Evolutionary conservation across 1,284 basidiomycete species (phyloP).

Genomic region (Cutaneotrichosporon cavernicola): DNA sequence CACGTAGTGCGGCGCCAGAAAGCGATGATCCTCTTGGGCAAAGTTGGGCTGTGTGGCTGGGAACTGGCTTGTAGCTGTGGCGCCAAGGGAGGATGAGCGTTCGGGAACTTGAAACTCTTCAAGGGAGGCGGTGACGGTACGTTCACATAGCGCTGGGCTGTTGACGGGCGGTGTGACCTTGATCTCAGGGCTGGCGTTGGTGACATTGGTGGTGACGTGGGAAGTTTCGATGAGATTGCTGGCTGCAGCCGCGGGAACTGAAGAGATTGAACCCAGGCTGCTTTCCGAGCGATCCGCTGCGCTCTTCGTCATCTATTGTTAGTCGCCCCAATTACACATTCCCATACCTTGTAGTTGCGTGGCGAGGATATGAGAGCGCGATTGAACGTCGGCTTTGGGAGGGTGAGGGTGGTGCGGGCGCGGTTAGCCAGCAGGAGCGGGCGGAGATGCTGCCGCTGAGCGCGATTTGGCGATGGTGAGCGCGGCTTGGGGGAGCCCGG

Average conservation of each 20-base stretch:
- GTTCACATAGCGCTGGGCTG: not conserved
- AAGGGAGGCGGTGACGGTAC: not conserved
- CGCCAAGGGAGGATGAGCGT: not conserved
- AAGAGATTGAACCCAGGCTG: not conserved
- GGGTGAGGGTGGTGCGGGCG: not conserved
- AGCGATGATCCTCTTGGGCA: not conserved
- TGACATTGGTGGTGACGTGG: not conserved
- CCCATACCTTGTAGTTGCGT: constrained; percentile 3
- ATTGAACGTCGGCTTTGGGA: not conserved
- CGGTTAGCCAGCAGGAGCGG: constrained; percentile 1
- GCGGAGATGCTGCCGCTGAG: not conserved
- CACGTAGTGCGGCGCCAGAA: not conserved
- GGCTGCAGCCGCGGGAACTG: not conserved
- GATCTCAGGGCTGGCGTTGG: not conserved
- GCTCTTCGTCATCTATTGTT: constrained; percentile 5
- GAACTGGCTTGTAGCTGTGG: not conserved
- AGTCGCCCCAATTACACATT: not conserved
- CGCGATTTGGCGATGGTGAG: not conserved
- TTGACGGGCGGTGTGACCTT: not conserved
- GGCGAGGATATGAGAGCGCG: not conserved
- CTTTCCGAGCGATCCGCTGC: not conserved
- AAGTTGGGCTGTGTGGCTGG: not conserved
- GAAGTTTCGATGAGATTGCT: not conserved
- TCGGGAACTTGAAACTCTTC: not conserved
- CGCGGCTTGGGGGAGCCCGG: not conserved